Evolutionary conservation across 2,329 filamentous ascomycete species (phyloP).

Genomic region (Colletotrichum salicis): DNA sequence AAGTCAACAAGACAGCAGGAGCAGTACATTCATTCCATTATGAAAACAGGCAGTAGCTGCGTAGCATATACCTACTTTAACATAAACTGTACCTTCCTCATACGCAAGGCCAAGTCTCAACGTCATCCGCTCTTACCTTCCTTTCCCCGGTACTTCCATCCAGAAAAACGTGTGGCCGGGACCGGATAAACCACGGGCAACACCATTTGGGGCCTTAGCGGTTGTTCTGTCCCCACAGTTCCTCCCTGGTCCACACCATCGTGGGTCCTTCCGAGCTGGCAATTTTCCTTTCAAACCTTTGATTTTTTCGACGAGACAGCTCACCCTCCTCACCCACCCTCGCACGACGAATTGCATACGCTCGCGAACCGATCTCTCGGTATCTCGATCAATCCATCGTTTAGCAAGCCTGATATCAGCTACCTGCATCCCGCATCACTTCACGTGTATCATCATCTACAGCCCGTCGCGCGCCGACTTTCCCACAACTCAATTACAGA

Average conservation of each 20-base stretch:
- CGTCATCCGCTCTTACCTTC: conserved; percentile 28
- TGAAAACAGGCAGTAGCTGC: neutral
- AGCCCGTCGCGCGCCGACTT: conserved; percentile 23
- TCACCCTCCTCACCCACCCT: conserved; percentile 35
- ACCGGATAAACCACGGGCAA: conserved; percentile 32
- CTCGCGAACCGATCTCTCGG: conserved; percentile 31
- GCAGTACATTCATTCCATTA: neutral
- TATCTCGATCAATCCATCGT: conserved; percentile 36
- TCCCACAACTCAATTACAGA: conserved; percentile 9
- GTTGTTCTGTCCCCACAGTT: conserved; percentile 13
- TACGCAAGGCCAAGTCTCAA: conserved; percentile 8
- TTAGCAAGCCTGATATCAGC: conserved; percentile 37
- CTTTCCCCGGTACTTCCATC: conserved; percentile 13
- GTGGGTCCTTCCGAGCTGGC: conserved; percentile 37
- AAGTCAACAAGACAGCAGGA: neutral
- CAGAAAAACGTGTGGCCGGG: conserved; percentile 29
- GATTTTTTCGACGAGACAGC: conserved; percentile 38
- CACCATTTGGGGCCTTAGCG: conserved; percentile 6
- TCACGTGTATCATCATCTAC: conserved; percentile 29
- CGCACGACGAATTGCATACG: conserved; percentile 32
- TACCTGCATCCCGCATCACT: conserved; percentile 33
- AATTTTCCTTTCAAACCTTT: conserved; percentile 39
- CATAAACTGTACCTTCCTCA: neutral
- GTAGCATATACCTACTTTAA: neutral
- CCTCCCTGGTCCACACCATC: conserved; percentile 36